Evolutionary conservation across 768 basidiomycete species (phyloP).

Genomic region (Lactarius tabidus): DNA sequence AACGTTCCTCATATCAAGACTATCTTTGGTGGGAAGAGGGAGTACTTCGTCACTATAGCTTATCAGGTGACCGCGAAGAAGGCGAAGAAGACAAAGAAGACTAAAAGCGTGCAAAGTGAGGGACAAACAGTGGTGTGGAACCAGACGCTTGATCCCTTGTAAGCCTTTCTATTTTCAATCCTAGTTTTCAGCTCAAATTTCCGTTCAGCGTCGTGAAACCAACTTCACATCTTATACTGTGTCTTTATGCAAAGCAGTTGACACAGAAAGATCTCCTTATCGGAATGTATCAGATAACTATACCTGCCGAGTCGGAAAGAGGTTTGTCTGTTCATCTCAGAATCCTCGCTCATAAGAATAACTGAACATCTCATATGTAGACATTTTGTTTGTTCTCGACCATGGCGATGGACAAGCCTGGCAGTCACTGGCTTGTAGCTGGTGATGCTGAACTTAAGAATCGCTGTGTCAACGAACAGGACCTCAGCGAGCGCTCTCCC

Average conservation of each 20-base stretch:
- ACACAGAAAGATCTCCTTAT: not conserved
- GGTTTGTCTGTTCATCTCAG: not conserved
- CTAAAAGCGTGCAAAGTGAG: too few relatives aligned
- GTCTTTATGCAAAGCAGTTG: too few relatives aligned
- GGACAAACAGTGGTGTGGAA: too few relatives aligned
- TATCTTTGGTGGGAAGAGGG: not conserved
- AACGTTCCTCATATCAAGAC: too few relatives aligned
- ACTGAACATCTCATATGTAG: not conserved
- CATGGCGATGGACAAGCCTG: not conserved
- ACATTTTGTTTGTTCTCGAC: not conserved
- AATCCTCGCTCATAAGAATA: not conserved
- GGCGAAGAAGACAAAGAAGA: too few relatives aligned
- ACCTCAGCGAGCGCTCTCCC: too few relatives aligned
- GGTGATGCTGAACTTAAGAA: not conserved
- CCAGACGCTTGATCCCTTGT: too few relatives aligned
- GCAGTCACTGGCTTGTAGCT: not conserved
- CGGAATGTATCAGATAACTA: not conserved
- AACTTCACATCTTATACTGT: too few relatives aligned
- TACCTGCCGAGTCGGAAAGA: not conserved
- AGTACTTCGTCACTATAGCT: not conserved
- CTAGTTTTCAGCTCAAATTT: too few relatives aligned
- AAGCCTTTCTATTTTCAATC: too few relatives aligned
- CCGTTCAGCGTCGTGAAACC: too few relatives aligned
- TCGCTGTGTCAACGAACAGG: not conserved
- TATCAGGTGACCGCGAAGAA: not conserved